Evolutionary conservation across 2,329 filamentous ascomycete species (phyloP), one percentile per base, ranked within the genome.

Genomic region (Cercospora beticola): DNA sequence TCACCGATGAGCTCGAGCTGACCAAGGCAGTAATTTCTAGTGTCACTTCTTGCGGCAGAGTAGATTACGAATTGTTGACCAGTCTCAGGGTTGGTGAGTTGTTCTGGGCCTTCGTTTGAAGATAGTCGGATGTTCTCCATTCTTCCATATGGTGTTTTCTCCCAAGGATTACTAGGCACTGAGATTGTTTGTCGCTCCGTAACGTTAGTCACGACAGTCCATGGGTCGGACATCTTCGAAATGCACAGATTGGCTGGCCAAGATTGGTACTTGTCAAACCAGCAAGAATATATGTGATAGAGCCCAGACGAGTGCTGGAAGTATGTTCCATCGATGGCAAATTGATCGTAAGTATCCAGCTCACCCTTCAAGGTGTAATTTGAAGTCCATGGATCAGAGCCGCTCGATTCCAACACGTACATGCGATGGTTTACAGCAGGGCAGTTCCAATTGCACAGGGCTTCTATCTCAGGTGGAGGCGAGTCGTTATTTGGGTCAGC

Each of bases 201-300:
- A 31, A 85, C 80, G 56, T 81, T 82, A 4, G 80, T 82, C 3
- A 76, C 72, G 1, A 85, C 80, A 3, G 83, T 85, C 79, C 79
- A 85, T 0, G 84, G 83, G 63, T 84, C 78, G 6, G 76, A 78
- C 75, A 85, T 73, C 66, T 83, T 82, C n/a, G 83, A 82, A 65
- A 86, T 85, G 74, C 84, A 86, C 5, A 86, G 79, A 67, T 85
- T 86, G 4, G 83, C 81, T 10, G 84, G 84, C 84, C 84, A 86
- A 59, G 78, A 81, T 43, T 81, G 80, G 72, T 83, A 84, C 18
- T 79, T 75, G n/a, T 75, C 77, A 68, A 80, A 79, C 77, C 80
- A 81, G 72, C 80, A 82, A 21, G 75, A 78, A 69, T 82, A 82
- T 71, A 82, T 75, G 68, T 82, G 80, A 70, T 81, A 82, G 1